phyloP scores from a whole-genome alignment of 176 grass and related monocot genomes.

The Secale cereale region DNA sequence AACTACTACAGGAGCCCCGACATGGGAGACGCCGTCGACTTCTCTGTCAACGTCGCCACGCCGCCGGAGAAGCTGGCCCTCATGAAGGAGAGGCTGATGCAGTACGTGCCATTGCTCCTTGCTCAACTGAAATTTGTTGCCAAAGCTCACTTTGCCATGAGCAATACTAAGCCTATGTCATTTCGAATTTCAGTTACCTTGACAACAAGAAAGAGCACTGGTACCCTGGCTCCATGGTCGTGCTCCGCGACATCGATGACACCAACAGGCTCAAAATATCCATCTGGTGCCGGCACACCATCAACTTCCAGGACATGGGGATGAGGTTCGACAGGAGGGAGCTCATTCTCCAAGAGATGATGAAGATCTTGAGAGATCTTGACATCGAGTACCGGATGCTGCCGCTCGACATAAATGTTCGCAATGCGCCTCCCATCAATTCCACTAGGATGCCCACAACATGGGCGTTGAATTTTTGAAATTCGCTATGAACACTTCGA shows the following conservation, averaged over 20 bases:
- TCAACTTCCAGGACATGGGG: slow-evolving; percentile 94
- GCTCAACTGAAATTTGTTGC: neutral
- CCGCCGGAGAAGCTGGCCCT: slow-evolving; percentile 70
- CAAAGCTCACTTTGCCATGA: neutral
- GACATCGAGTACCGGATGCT: slow-evolving; percentile 90
- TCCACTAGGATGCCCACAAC: slow-evolving; percentile 71
- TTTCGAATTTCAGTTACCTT: slow-evolving; percentile 54
- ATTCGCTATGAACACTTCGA: neutral
- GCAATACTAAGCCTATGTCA: neutral
- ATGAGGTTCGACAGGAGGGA: slow-evolving; percentile 73
- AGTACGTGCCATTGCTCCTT: slow-evolving; percentile 32
- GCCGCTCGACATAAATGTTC: slow-evolving; percentile 75
- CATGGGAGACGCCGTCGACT: slow-evolving; percentile 90
- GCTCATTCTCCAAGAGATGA: slow-evolving; percentile 81
- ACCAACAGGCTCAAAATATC: slow-evolving; percentile 73
- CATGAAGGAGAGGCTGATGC: slow-evolving; percentile 88
- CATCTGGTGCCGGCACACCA: slow-evolving; percentile 90
- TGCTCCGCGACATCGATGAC: slow-evolving; percentile 78
- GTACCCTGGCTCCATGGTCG: slow-evolving; percentile 71
- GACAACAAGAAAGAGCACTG: slow-evolving; percentile 95
- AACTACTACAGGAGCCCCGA: slow-evolving; percentile 96
- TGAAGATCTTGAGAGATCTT: slow-evolving; percentile 75
- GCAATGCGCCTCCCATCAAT: slow-evolving; percentile 46
- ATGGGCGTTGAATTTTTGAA: slow-evolving; percentile 42
- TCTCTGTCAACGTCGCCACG: slow-evolving; percentile 72